Evolutionary conservation across 208 protist genomes (phyloP).

Genomic region (Wallacemonas sp.): DNA sequence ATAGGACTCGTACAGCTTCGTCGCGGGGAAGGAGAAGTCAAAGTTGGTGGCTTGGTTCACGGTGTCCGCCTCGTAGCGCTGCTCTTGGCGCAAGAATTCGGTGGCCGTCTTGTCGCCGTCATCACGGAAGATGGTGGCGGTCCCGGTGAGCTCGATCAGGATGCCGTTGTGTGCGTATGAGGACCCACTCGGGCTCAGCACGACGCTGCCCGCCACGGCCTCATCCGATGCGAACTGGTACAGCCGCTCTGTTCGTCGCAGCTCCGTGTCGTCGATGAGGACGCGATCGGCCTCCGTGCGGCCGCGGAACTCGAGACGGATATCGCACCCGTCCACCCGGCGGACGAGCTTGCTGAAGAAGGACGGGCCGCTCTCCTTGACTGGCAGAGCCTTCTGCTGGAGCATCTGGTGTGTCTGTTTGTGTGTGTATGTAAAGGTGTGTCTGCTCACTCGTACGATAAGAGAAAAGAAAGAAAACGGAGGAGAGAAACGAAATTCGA

Average conservation of each 20-base stretch:
- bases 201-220: constrained; percentile 50
- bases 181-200: constrained; percentile 56
- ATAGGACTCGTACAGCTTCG: constrained; percentile 88
- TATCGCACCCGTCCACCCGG: constrained; percentile 77
- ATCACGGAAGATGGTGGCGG: constrained; percentile 36
- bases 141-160: constrained; percentile 63
- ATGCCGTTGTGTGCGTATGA: constrained; percentile 75
- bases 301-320: constrained; percentile 56
- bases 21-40: constrained; percentile 72
- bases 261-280: constrained; percentile 37
- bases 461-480: constrained; percentile 11
- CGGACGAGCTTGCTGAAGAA: constrained; percentile 71
- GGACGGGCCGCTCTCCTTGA: constrained; percentile 51
- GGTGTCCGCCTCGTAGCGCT: constrained; percentile 69
- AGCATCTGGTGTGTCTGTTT: constrained; percentile 38
- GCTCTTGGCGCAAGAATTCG: constrained; percentile 69
- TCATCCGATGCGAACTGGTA: constrained; percentile 55
- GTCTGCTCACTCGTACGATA: not conserved
- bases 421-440: not conserved
- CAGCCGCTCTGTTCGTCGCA: constrained; percentile 33
- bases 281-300: constrained; percentile 37
- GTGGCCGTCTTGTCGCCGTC: constrained; percentile 16
- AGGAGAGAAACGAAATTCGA: constrained; percentile 21
- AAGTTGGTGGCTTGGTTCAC: constrained; percentile 43
- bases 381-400: constrained; percentile 37